Base-by-base conservation (phyloP, 129 eudicot genomes). In the Saposhnikovia divaricata region DNA sequence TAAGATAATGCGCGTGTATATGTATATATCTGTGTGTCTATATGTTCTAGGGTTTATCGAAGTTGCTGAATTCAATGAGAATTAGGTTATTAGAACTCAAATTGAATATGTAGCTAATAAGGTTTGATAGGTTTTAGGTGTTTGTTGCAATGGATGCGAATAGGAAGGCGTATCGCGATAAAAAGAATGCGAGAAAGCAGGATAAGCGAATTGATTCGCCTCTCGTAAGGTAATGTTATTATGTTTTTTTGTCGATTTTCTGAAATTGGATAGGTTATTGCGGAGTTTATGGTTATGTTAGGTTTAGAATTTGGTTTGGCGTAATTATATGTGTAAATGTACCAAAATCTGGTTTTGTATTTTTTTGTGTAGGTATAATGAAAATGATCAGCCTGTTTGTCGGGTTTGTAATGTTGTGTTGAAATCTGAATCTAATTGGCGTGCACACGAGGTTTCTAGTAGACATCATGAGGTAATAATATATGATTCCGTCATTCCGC, bases 381-480 rank as follows among this genome's bases (percentile, higher is more conserved):
- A 95, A 80, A 81, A 85, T 50, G 97, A 89, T 76, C 93, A 88
- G 72, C 98, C 93, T 28, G 89, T 96, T 44, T 96, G 99, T 85
- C 86, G 90, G 86, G 98, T 92, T 72, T 96, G 99, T 83, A 88
- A 96, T 61, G 84, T 90, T 83, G 92, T 90, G 50, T 55, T 96
- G 85, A 96, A 90, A 86, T 92, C 99, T 4, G 98, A 96, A 9
- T 86, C 94, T 15, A 81, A 80, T 81, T 96, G 99, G 99, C 80
- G 86, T 55, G 95, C 95, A 31, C 99, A 96, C 74, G 93, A 92
- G 81, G 89, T 88, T 82, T 92, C 99, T 81, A 90, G 95, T 4
- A 92, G 88, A 82, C 99, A 96, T 85, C 91, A 88, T 21, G 97
- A 96, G 97, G 99, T 96, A 86, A 76, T 76, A 43, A 38, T 53